Conservation (phyloP, 768 basidiomycete genomes). For the Mycena venus region DNA sequence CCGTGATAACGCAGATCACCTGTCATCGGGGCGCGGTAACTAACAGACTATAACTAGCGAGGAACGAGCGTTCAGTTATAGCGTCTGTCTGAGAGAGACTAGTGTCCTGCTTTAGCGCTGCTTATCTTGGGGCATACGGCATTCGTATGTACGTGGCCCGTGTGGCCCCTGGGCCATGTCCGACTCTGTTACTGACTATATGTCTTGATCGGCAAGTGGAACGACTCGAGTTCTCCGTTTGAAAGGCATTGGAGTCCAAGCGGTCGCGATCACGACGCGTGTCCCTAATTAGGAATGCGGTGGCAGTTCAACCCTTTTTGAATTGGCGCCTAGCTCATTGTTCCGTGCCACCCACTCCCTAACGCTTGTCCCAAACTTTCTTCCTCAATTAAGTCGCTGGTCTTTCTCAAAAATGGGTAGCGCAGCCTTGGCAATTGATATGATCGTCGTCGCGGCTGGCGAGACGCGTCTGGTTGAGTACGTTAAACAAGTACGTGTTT, state of each 20-base stretch:
- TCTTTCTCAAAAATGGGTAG: not conserved
- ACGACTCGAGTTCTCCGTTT: not conserved
- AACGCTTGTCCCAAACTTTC: not conserved
- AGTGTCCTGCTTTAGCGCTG: no score
- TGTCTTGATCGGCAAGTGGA: not conserved
- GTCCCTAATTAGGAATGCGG: not conserved
- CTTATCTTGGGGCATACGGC: not conserved
- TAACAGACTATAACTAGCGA: no score
- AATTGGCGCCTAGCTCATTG: not conserved
- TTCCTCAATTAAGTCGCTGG: not conserved
- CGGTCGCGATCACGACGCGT: not conserved
- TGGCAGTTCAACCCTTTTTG: not conserved
- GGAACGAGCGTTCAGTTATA: no score
- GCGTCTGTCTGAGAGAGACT: no score
- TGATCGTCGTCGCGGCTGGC: conserved; percentile 27
- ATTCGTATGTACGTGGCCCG: not conserved
- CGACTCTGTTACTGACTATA: not conserved
- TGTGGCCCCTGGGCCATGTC: not conserved
- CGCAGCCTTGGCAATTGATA: conserved; percentile 13
- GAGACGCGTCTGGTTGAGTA: conserved; percentile 28
- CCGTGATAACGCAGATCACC: no score
- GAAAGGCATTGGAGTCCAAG: no score
- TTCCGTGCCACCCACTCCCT: not conserved
- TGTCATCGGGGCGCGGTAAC: no score
- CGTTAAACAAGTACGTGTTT: conserved; percentile 18